Conservation (phyloP, 148 eudicot genomes). For the Chenopodium berlandieri region DNA sequence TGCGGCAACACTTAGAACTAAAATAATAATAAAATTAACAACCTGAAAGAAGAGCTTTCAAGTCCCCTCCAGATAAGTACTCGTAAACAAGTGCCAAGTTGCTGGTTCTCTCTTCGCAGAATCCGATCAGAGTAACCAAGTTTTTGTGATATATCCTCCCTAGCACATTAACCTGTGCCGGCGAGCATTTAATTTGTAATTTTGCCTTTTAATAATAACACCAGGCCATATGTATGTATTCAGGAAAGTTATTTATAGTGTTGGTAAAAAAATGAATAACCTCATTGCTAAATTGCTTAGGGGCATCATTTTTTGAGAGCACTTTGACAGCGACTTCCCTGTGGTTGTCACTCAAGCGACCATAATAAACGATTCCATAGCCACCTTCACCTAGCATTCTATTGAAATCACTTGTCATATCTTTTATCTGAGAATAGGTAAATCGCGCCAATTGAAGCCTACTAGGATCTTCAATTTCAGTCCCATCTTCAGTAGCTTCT, state of each 20-base stretch:
- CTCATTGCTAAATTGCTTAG: slow-evolving; percentile 39
- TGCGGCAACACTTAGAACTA: not conserved
- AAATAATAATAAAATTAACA: not conserved
- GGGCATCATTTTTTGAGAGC: slow-evolving; percentile 23
- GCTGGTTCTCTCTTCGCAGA: slow-evolving; percentile 37
- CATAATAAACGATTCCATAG: slow-evolving; percentile 25
- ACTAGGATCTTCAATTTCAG: not conserved
- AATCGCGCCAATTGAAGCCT: slow-evolving; percentile 13
- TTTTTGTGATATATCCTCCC: slow-evolving; percentile 40
- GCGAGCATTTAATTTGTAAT: not conserved
- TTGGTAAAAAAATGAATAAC: not conserved
- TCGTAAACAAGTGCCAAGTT: slow-evolving; percentile 46
- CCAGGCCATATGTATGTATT: too few relatives aligned
- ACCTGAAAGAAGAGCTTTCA: slow-evolving; percentile 41
- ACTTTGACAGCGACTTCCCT: slow-evolving; percentile 37
- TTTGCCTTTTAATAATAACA: not conserved
- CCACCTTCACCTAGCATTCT: slow-evolving; percentile 39
- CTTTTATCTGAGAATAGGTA: slow-evolving; percentile 29
- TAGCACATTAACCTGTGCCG: slow-evolving; percentile 34
- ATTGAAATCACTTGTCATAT: slow-evolving; percentile 27
- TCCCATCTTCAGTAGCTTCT: not conserved
- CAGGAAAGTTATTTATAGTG: too few relatives aligned
- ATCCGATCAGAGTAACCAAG: slow-evolving; percentile 44
- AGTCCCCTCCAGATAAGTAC: slow-evolving; percentile 45
- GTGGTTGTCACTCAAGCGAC: slow-evolving; percentile 8